Base-by-base conservation (phyloP, 805 yeast genomes). In the Lipomyces japonicus region DNA sequence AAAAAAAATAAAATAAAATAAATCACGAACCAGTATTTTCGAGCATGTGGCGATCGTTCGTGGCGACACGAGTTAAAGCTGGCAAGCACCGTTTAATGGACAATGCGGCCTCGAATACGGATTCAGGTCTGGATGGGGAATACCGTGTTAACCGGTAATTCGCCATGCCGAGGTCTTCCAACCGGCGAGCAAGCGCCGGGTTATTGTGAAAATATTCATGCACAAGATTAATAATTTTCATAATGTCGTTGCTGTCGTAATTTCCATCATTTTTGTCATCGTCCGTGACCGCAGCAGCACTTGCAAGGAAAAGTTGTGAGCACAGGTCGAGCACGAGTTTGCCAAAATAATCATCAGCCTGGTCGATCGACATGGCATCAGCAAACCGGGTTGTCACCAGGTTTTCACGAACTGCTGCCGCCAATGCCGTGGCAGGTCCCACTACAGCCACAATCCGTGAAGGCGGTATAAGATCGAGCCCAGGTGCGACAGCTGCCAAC, bases 261-360 rank as follows among this genome's bases (percentile, higher is more conserved):
- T n/a, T n/a, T n/a, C n/a, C n/a, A n/a, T n/a, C n/a, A n/a, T n/a
- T n/a, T n/a, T n/a, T n/a, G n/a, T n/a, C n/a, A n/a, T 31, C 54
- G 50, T 39, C 16, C 31, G 39, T 6, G 37, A 18, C 19, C 30
- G 32, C 23, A 53, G 42, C 7, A 45, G 36, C 12, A 26, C 25
- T 39, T 12, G 46, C 57, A n/a, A 54, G 34, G 7, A 28, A 39
- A 3, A 48, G 49, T 26, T 39, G 38, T 4, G 42, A 46, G 28
- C 55, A 50, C 23, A 54, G 30, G n/a, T 54, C 58, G 23, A 30
- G 42, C 7, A 50, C 53, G 34, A 54, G 42, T 35, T 41, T 44
- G 18, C 43, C 47, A 24, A 50, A 35, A 28, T 39, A 44, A 36
- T 44, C 42, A 21, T 44, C 52, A 10, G 46, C 41, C 24, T 48